Conservation (phyloP, 1,284 basidiomycete species). For the Irpex rosettiformis region DNA sequence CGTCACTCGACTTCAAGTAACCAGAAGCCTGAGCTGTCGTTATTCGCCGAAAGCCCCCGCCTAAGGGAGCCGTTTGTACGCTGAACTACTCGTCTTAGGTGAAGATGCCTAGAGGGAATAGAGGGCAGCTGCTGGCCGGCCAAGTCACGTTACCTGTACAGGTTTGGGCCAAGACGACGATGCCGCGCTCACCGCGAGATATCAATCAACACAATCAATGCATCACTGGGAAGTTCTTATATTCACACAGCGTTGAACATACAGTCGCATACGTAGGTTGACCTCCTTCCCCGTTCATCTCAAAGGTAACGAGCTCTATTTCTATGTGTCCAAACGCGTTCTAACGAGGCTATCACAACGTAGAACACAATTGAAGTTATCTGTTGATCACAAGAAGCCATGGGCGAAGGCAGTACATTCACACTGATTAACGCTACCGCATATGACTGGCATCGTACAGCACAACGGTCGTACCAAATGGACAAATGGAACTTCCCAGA, state of each 20-base stretch:
- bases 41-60: too few relatives aligned
- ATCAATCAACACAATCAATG: neutral
- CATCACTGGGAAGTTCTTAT: neutral
- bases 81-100: too few relatives aligned
- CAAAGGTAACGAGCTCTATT: neutral
- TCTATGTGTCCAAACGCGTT: neutral
- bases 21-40: too few relatives aligned
- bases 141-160: neutral
- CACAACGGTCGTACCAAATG: conserved; percentile 17
- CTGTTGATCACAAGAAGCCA: neutral
- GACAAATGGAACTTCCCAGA: conserved; percentile 16
- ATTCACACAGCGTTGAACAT: neutral
- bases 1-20: too few relatives aligned
- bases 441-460: conserved; percentile 14
- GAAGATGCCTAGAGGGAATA: neutral
- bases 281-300: too few relatives aligned
- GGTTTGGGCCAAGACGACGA: neutral
- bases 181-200: neutral
- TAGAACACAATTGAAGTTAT: too few relatives aligned
- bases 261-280: neutral
- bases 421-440: conserved; percentile 16
- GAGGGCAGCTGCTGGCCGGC: too few relatives aligned
- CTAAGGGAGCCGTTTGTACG: too few relatives aligned
- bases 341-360: too few relatives aligned
- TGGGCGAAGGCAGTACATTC: conserved; percentile 16